These are phyloP conservation scores for Oidium heveae DNA, from an alignment of 2,329 filamentous ascomycete species.

Conservation along the genomic window DNA sequence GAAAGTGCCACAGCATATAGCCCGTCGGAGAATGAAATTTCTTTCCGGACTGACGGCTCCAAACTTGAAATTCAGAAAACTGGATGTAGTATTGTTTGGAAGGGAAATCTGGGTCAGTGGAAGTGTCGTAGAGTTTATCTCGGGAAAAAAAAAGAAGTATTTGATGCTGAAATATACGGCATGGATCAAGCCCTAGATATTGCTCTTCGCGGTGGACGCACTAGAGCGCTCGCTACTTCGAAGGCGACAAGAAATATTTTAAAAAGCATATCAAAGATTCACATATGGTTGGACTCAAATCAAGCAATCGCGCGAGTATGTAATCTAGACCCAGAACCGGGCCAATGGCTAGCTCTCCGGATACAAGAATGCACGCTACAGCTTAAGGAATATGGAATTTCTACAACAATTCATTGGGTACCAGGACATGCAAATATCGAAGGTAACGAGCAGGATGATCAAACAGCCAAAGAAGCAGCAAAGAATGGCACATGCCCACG, in stretches of 20 bases:
- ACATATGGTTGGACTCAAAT: not conserved
- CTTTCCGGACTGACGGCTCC: not conserved
- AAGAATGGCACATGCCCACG: not conserved
- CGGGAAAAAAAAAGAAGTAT: not conserved
- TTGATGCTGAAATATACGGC: not conserved
- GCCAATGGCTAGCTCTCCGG: not conserved
- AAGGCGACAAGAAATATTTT: not conserved
- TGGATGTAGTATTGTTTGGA: not conserved
- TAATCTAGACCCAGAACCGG: not conserved
- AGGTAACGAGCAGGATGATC: not conserved
- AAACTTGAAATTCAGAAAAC: not conserved
- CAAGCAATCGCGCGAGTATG: not conserved
- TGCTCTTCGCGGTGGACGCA: not conserved
- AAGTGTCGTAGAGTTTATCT: not conserved
- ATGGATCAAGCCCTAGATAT: not conserved
- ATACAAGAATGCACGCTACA: not conserved
- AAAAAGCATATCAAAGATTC: not conserved
- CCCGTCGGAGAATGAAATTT: not conserved
- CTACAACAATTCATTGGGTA: not conserved
- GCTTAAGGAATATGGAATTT: not conserved
- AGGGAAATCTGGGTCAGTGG: not conserved
- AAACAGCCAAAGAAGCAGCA: not conserved
- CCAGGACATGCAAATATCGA: not conserved
- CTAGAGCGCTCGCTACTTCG: not conserved
- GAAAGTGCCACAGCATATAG: not conserved